Evolutionary conservation across 2,329 filamentous ascomycete genomes (phyloP).

Genomic region (Aspergillus felis): DNA sequence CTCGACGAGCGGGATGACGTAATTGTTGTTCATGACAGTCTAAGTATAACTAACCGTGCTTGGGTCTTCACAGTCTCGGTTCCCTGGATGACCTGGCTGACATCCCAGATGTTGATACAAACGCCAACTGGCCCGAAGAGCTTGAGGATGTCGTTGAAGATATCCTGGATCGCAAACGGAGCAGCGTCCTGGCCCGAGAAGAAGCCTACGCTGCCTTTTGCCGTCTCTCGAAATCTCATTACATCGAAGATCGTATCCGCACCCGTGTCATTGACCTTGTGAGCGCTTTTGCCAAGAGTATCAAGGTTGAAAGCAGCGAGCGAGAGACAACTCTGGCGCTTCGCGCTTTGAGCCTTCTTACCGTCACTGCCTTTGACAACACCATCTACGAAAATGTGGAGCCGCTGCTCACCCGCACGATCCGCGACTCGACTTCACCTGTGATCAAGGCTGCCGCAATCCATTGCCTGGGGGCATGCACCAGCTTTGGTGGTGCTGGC

Average conservation of each 20-base stretch:
- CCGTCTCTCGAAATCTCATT: slow-evolving; percentile 65
- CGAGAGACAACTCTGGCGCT: slow-evolving; percentile 68
- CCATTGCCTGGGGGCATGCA: slow-evolving; percentile 67
- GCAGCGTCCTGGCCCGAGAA: slow-evolving; percentile 67
- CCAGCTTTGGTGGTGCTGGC: slow-evolving; percentile 71
- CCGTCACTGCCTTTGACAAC: slow-evolving; percentile 63
- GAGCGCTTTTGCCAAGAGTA: slow-evolving; percentile 63
- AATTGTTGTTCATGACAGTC: slow-evolving; percentile 12
- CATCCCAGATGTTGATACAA: slow-evolving; percentile 49
- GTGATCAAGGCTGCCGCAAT: slow-evolving; percentile 66
- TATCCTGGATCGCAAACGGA: slow-evolving; percentile 73
- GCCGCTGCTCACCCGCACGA: slow-evolving; percentile 56
- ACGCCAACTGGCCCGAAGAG: slow-evolving; percentile 58
- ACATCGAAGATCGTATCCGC: slow-evolving; percentile 60
- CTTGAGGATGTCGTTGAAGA: slow-evolving; percentile 65
- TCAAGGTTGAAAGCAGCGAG: slow-evolving; percentile 64
- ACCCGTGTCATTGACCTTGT: slow-evolving; percentile 59
- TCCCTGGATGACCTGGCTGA: slow-evolving; percentile 64
- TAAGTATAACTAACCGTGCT: slow-evolving; percentile 7
- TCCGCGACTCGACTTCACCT: slow-evolving; percentile 63
- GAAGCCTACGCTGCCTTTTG: slow-evolving; percentile 59
- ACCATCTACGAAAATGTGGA: slow-evolving; percentile 62
- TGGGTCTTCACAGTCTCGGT: slow-evolving; percentile 46
- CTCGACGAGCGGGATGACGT: slow-evolving; percentile 33
- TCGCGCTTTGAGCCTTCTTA: slow-evolving; percentile 66